Base-by-base conservation (phyloP, 2,329 filamentous ascomycete species). In the Monilinia fructigena region DNA sequence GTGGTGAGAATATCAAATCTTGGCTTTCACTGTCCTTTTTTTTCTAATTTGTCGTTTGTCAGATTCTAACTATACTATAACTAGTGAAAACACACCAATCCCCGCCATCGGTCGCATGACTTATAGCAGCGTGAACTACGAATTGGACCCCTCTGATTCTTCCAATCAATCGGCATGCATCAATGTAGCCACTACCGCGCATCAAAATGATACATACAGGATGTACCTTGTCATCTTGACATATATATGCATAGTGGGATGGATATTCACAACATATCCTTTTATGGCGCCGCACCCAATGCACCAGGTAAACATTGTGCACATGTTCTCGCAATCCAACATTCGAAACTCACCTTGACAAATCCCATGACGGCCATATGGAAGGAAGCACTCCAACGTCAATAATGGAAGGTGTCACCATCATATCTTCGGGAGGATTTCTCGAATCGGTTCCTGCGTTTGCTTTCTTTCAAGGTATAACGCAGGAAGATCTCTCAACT, bases 41-140 rank as follows among this genome's bases (percentile, higher is more conserved):
- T 26, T 56, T 23, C 61, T 58, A 14, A 12, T 23, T 58, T 55
- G 28, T 47, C 52, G 20, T 47, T 63, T 48, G 14, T 45, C 40
- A 26, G n/a, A 31, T 26, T 26, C 40, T 56, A 18, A 40, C 28
- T 20, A 64, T 63, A 53, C 35, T 26, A 48, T 31, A 38, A 31
- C 26, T 47, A 48, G 28, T 42, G 45, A 1, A 14, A 35, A 20
- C 20, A n/a, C 16, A 47, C 23, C 62, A 63, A 55, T 56, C 59
- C 50, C 50, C 56, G 50, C 55, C 58, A 42, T 52, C 20, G 48
- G 18, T 28, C 40, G 60, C 67, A 66, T 66, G 31, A 59, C 55
- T 58, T 63, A 65, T 61, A 68, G 54, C 50, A 65, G 60, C 66
- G 45, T 55, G 42, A 52, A 40, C 14, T 55, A n/a, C 40, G 35